phyloP scores from a whole-genome alignment of 768 basidiomycete species.

The Mycena filopes region DNA sequence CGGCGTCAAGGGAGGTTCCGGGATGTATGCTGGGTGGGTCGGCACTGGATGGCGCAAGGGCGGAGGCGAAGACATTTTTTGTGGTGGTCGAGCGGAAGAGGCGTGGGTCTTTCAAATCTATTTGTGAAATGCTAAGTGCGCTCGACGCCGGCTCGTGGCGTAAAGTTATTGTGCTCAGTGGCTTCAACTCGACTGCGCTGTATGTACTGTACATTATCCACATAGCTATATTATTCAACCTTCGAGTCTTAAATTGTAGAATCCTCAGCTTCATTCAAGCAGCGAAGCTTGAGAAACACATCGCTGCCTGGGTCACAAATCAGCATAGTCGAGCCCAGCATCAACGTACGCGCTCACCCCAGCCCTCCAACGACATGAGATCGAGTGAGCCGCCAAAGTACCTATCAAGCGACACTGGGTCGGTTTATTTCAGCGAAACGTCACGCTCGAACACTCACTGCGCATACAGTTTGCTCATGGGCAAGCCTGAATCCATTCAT shows the following conservation, averaged over 20 bases:
- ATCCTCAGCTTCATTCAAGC: slow-evolving; percentile 63
- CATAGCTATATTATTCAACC: background rate
- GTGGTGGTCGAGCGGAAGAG: background rate
- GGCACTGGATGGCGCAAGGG: slow-evolving; percentile 90
- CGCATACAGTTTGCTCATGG: slow-evolving; percentile 82
- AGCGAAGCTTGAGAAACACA: slow-evolving; percentile 64
- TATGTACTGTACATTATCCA: background rate
- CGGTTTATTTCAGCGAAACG: too few species aligned
- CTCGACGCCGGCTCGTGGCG: too few species aligned
- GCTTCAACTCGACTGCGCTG: too few species aligned
- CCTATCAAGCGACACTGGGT: slow-evolving; percentile 50
- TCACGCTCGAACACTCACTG: slow-evolving; percentile 49
- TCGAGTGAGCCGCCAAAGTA: slow-evolving; percentile 92
- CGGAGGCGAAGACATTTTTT: slow-evolving; percentile 64
- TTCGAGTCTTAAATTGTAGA: slow-evolving; percentile 55
- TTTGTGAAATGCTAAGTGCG: slow-evolving; percentile 14
- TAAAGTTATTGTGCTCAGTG: too few species aligned
- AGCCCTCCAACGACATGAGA: slow-evolving; percentile 83
- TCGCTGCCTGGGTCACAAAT: slow-evolving; percentile 18
- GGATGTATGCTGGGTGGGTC: slow-evolving; percentile 87
- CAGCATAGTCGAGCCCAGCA: slow-evolving; percentile 45
- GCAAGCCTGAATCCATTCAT: slow-evolving; percentile 46
- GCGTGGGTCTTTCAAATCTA: slow-evolving; percentile 1
- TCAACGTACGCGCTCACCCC: slow-evolving; percentile 63
- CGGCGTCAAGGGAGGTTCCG: slow-evolving; percentile 82